Base-by-base conservation (phyloP, 2,329 filamentous ascomycete species). In the Knoxdaviesia proteae region DNA sequence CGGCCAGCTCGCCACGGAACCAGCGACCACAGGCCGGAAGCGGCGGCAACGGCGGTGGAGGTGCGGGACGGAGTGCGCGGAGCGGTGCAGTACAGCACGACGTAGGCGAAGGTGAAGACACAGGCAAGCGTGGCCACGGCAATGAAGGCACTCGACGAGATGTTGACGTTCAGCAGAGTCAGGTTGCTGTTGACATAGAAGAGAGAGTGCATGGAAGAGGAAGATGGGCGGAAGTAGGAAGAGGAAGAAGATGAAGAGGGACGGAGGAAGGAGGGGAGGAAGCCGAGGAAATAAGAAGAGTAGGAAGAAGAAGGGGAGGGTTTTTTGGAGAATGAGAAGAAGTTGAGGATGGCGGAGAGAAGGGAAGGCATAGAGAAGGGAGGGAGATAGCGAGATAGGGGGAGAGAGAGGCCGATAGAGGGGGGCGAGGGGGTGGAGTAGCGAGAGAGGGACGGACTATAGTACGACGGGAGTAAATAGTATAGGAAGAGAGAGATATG, bases 131-230 rank as follows among this genome's bases (percentile, higher is more conserved):
- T 57, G 47, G 73, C 52, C 32, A 64, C 62, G 46, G 67, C 67
- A 50, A 75, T 58, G 53, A 68, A 74, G 44, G 69, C 70, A 55
- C 67, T 68, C 30, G 71, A 70, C 36, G 70, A 68, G 55, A 75
- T 66, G 51, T 61, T 67, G 52, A 76, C 61, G 57, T 65, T 74
- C 54, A 76, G 54, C 50, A 76, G 63, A 45, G 69, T 70, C 54
- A 75, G 63, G 64, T 73, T 68, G 57, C 70, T 75, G 58, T 74
- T 70, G 49, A 75, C 65, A 42, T 69, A 69, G 50, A 76, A 58
- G 55, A 75, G 61, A 46, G 71, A 70, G 61, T 65, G 66, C 70
- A 74, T 74, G 53, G 58, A 42, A 35, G 35, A 34, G 7, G n/a
- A 32, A 34, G 20, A 42, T 7, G 29, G 34, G 11, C 6, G 20